These are phyloP conservation scores for Cryptococcus sp. DNA, from an alignment of 1,284 basidiomycete genomes.

Conservation along the genomic window DNA sequence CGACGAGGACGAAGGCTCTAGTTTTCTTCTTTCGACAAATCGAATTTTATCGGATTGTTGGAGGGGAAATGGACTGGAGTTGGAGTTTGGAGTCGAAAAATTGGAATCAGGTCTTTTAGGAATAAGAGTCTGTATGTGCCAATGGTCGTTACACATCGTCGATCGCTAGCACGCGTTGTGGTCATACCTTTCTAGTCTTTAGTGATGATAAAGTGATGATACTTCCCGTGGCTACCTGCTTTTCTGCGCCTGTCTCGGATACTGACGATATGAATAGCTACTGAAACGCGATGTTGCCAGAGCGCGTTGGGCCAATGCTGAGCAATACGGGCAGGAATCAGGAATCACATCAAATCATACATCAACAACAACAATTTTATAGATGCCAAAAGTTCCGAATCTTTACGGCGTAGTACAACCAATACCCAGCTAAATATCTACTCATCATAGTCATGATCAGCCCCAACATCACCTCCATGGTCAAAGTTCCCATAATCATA, in stretches of 20 bases:
- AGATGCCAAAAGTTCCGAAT: too few species aligned
- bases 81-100: too few species aligned
- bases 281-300: too few species aligned
- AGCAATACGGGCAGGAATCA: too few species aligned
- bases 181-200: neutral
- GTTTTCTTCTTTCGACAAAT: constrained; percentile 3
- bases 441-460: constrained; percentile 1
- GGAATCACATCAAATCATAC: too few species aligned
- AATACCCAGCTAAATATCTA: neutral
- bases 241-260: too few species aligned
- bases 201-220: constrained; percentile 1
- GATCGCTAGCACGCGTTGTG: constrained; percentile 1
- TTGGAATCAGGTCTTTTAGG: too few species aligned
- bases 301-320: too few species aligned
- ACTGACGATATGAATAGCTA: too few species aligned
- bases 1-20: constrained; percentile 97
- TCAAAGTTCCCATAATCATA: neutral
- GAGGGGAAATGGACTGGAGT: neutral
- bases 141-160: neutral
- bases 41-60: neutral
- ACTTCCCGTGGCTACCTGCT: constrained; percentile 1
- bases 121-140: too few species aligned
- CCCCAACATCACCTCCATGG: neutral
- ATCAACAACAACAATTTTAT: too few species aligned
- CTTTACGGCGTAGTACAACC: too few species aligned